A percentile compares a stretch with the other conserved stretches of the same genome.
These are phyloP conservation scores for Dactylellina drechsleri DNA, from an alignment of 2,329 filamentous ascomycete species.

Conservation along the genomic window DNA sequence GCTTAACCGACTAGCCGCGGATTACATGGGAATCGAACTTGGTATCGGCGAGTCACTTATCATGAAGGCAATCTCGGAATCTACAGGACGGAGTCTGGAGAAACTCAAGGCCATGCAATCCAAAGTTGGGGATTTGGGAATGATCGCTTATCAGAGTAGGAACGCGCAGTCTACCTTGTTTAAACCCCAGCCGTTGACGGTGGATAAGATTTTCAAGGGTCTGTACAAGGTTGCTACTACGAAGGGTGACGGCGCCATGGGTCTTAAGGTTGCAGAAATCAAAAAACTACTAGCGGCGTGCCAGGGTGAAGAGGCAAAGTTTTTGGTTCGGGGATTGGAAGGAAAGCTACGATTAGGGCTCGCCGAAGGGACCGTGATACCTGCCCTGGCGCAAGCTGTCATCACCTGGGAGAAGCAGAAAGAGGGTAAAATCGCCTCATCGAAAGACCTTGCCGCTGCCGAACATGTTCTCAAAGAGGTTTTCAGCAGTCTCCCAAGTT, in stretches of 20 bases:
- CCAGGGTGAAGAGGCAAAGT: slow-evolving; percentile 94
- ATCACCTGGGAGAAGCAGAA: slow-evolving; percentile 82
- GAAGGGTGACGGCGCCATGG: slow-evolving; percentile 85
- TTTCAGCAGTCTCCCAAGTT: slow-evolving; percentile 92
- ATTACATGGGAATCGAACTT: slow-evolving; percentile 94
- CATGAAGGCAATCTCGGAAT: slow-evolving; percentile 98
- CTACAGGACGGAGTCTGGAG: slow-evolving; percentile 84
- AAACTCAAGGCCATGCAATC: slow-evolving; percentile 96
- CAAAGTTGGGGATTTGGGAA: slow-evolving; percentile 92
- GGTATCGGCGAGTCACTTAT: slow-evolving; percentile 98
- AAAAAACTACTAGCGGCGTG: slow-evolving; percentile 95
- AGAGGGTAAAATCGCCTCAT: slow-evolving; percentile 75
- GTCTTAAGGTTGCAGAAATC: slow-evolving; percentile 90
- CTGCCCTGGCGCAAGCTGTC: slow-evolving; percentile 87
- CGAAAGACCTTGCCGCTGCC: slow-evolving; percentile 81
- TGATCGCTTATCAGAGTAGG: slow-evolving; percentile 94
- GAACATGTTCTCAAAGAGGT: slow-evolving; percentile 89
- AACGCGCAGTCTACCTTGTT: slow-evolving; percentile 98
- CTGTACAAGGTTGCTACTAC: slow-evolving; percentile 88
- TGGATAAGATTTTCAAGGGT: slow-evolving; percentile 85
- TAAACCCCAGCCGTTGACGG: slow-evolving; percentile 89
- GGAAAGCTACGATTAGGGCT: slow-evolving; percentile 91
- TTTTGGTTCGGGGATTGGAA: slow-evolving; percentile 88
- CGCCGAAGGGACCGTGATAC: slow-evolving; percentile 90
- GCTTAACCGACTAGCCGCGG: slow-evolving; percentile 97